Evolutionary conservation across 1,139 yeast genomes (phyloP).

Genomic region (Blastobotrys arbuscula): DNA sequence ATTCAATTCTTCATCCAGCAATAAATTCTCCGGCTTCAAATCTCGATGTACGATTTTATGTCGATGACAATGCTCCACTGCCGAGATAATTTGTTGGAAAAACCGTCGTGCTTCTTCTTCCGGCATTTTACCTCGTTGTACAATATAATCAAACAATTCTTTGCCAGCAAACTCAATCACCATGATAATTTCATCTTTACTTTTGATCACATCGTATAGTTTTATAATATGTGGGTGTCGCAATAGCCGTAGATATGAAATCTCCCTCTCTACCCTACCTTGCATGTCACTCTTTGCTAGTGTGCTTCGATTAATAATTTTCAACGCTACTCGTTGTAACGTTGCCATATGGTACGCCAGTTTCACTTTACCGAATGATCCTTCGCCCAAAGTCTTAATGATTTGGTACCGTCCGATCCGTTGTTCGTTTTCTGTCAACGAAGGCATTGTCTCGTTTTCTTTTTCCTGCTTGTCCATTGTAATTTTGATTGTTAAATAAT

Average conservation of each 20-base stretch:
- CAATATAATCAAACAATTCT: slow-evolving; percentile 92
- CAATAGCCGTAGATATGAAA: slow-evolving; percentile 77
- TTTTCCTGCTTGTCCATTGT: not conserved
- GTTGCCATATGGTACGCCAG: slow-evolving; percentile 89
- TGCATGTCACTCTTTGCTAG: slow-evolving; percentile 97
- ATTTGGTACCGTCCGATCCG: slow-evolving; percentile 87
- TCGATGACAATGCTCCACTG: slow-evolving; percentile 96
- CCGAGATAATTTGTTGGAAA: slow-evolving; percentile 95
- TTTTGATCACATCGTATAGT: slow-evolving; percentile 90
- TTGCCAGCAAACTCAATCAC: slow-evolving; percentile 96
- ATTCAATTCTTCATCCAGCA: slow-evolving; percentile 83
- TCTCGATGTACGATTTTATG: slow-evolving; percentile 98
- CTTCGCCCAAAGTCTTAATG: slow-evolving; percentile 92
- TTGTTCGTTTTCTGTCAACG: not conserved
- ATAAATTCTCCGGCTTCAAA: slow-evolving; percentile 87
- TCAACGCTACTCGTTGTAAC: slow-evolving; percentile 89
- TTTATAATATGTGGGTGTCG: slow-evolving; percentile 98
- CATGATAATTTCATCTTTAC: slow-evolving; percentile 95
- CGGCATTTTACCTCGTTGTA: slow-evolving; percentile 90
- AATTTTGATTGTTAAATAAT: no score
- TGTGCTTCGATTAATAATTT: slow-evolving; percentile 89
- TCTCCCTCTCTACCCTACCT: slow-evolving; percentile 92
- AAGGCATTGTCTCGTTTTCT: no score
- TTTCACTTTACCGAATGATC: slow-evolving; percentile 95
- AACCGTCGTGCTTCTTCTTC: slow-evolving; percentile 92